These are phyloP conservation scores for Mycena filopes DNA, from an alignment of 768 basidiomycete species.

Conservation along the genomic window DNA sequence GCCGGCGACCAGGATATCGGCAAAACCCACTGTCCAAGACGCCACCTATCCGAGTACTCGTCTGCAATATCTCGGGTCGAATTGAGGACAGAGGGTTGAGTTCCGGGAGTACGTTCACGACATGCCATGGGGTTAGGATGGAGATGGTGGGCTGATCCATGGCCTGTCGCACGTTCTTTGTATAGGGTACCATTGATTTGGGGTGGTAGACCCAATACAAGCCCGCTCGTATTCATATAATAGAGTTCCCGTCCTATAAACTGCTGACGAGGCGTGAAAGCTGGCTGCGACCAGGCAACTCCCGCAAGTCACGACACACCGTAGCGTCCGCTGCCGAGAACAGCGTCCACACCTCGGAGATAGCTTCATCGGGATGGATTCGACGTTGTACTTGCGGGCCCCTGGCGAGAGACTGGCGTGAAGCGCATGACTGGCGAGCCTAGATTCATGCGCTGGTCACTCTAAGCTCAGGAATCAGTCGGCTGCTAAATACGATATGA, in stretches of 20 bases:
- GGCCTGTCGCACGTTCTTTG: constrained; percentile 47
- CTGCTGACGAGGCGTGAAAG: constrained; percentile 3
- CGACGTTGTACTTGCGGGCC: neutral
- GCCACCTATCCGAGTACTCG: constrained; percentile 51
- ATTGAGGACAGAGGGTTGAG: neutral
- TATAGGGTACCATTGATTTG: constrained; percentile 49
- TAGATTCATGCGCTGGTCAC: neutral
- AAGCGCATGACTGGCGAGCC: neutral
- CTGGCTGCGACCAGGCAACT: constrained; percentile 17
- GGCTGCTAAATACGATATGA: neutral
- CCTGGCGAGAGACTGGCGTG: constrained; percentile 6
- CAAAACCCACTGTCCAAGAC: constrained; percentile 48
- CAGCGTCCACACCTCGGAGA: constrained; percentile 14
- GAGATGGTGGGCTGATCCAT: constrained; percentile 42
- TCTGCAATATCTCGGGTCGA: constrained; percentile 45
- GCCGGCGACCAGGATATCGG: constrained; percentile 64
- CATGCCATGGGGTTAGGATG: constrained; percentile 31
- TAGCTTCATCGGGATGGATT: neutral
- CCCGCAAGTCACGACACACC: constrained; percentile 1
- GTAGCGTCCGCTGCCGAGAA: neutral
- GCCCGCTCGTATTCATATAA: neutral
- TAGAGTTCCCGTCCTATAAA: neutral
- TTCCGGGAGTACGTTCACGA: constrained; percentile 29
- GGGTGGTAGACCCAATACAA: constrained; percentile 37
- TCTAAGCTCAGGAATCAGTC: neutral